phyloP scores from a whole-genome alignment of 345 rosid species.

The Sonneratia caseolaris region DNA sequence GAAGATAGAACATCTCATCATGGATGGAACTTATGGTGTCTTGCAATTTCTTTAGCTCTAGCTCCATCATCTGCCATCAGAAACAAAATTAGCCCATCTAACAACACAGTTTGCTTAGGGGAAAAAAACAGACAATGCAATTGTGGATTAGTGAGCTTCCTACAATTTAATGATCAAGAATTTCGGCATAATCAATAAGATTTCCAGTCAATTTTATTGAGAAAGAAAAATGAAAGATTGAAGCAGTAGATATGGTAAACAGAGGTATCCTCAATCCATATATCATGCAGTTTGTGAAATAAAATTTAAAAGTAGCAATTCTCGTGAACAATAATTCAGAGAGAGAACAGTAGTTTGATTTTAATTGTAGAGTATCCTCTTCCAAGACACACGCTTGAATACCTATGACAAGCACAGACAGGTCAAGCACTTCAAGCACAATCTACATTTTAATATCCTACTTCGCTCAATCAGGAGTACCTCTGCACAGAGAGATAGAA shows the following conservation, averaged over 20 bases:
- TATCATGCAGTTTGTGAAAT: too few relatives aligned
- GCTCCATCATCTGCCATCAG: constrained; percentile 58
- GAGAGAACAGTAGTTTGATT: background rate
- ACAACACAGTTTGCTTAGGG: background rate
- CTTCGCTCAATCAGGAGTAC: background rate
- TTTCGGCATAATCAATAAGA: background rate
- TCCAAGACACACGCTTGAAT: background rate
- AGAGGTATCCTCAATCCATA: too few relatives aligned
- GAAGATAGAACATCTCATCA: constrained; percentile 75
- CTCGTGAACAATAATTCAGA: too few relatives aligned
- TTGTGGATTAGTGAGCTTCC: background rate
- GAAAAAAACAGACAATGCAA: background rate
- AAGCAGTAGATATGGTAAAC: too few relatives aligned
- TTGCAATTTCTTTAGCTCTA: constrained; percentile 69
- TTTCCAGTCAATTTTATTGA: background rate
- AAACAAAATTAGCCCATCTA: background rate
- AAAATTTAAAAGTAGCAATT: too few relatives aligned
- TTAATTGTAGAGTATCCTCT: background rate
- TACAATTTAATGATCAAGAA: background rate
- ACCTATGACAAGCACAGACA: background rate
- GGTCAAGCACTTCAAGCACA: background rate
- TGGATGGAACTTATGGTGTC: constrained; percentile 65
- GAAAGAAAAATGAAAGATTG: too few relatives aligned
- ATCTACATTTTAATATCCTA: background rate
- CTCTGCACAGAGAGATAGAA: background rate